Evolutionary conservation across 2,329 filamentous ascomycete genomes (phyloP).

Genomic region (Fusarium setosum): DNA sequence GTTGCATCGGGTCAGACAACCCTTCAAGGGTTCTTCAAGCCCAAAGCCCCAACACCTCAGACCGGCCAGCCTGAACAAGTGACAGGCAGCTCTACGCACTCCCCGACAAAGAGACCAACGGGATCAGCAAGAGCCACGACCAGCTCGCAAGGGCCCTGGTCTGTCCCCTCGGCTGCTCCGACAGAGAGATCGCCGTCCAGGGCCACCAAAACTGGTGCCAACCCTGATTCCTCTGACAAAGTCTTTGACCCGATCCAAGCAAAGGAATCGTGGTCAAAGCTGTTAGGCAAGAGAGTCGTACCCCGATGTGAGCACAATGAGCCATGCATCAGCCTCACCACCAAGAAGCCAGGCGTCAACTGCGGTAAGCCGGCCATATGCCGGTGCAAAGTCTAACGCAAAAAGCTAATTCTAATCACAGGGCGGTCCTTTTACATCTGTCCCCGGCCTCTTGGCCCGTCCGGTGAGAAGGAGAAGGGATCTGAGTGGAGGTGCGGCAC

Average conservation of each 20-base stretch:
- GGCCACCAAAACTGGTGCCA: constrained; percentile 1
- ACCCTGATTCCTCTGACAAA: constrained; percentile 45
- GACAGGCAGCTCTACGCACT: constrained; percentile 17
- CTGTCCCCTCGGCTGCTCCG: not conserved
- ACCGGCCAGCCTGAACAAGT: constrained; percentile 3
- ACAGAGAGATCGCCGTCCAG: constrained; percentile 1
- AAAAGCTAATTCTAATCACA: constrained; percentile 44
- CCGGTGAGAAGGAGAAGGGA: constrained; percentile 84
- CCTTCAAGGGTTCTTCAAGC: constrained; percentile 83
- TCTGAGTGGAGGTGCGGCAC: constrained; percentile 90
- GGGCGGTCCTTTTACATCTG: constrained; percentile 74
- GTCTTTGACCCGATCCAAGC: constrained; percentile 76
- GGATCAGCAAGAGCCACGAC: not conserved
- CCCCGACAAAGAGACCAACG: constrained; percentile 26
- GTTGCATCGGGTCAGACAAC: constrained; percentile 60
- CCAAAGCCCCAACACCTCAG: constrained; percentile 44
- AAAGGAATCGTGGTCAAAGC: constrained; percentile 87
- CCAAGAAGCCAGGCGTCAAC: constrained; percentile 91
- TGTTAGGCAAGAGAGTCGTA: constrained; percentile 79
- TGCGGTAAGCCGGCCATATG: constrained; percentile 61
- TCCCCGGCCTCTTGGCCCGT: constrained; percentile 81
- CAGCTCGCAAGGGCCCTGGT: not conserved
- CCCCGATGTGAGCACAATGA: constrained; percentile 91
- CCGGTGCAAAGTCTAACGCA: constrained; percentile 5
- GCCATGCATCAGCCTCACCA: constrained; percentile 83